Evolutionary conservation across 2,329 filamentous ascomycete species (phyloP), one percentile per base, ranked within the genome.

Genomic region (Fusarium citri): DNA sequence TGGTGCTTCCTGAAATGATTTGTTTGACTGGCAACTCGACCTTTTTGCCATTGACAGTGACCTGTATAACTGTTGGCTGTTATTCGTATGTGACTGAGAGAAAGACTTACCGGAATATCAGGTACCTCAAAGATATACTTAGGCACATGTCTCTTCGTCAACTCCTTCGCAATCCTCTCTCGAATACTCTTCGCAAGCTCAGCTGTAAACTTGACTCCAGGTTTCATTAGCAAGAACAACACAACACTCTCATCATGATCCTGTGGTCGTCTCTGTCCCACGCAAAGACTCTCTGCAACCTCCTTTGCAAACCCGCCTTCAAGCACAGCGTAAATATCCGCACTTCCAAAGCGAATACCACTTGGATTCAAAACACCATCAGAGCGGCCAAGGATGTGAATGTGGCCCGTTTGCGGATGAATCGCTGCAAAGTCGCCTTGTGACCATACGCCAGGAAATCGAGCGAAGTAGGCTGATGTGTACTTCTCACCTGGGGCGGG

Each of bases 11-110:
- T 0, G 88, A 93, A 1, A 96, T 90, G 68, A 96, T 96, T 76
- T 93, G 91, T 81, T 96, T 96, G 30, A 96, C 91, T 0, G 92
- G 92, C 55, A 96, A 74, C 78, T 96, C 93, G 6, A 96, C 93
- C 79, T 96, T 96, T 78, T 96, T 96, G 51, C 93, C 80, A 76
- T 95, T 96, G 67, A 96, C 89, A 0, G 93, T 96, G 0, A 90
- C 92, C 89, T 94, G 2, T 12, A 15, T 4, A 12, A 18, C 22
- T 14, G 48, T 77, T 34, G 79, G 74, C 20, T 16, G 14, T 31
- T 7, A 43, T 3, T 11, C 5, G 4, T 20, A 16, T 6, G 3
- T 15, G 15, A 11, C 11, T 3, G 4, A 14, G 2, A 5, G 16
- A 6, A 18, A 20, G 26, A 85, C 90, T 81, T 79, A 93, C 91